phyloP scores from a whole-genome alignment of 352 stramenopile species.

The Blastocystis sp. region DNA sequence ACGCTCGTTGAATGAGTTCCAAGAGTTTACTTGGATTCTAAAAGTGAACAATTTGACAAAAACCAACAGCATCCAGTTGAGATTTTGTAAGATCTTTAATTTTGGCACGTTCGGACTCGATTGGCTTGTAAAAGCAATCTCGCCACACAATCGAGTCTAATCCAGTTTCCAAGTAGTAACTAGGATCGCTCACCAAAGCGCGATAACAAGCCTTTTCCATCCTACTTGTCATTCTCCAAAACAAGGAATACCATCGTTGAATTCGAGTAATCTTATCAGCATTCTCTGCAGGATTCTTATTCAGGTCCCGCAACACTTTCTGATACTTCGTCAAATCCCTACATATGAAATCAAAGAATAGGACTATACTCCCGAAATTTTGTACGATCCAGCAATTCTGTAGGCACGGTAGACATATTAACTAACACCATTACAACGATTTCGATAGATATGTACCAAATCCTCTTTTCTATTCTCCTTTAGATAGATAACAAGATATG shows the following conservation, averaged over 20 bases:
- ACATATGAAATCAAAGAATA: not conserved
- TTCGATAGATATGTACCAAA: not conserved
- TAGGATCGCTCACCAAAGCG: slow-evolving; percentile 19
- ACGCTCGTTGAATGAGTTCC: not conserved
- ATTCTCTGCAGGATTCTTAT: not conserved
- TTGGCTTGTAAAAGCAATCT: slow-evolving; percentile 34
- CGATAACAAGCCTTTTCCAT: slow-evolving; percentile 39
- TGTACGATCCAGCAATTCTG: slow-evolving; percentile 14
- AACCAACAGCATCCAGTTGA: not conserved
- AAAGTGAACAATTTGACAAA: not conserved
- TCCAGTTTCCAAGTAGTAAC: slow-evolving; percentile 45
- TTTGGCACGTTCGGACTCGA: slow-evolving; percentile 30
- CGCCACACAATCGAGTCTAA: slow-evolving; percentile 48
- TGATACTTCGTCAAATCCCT: slow-evolving; percentile 19
- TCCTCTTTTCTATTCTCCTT: not conserved
- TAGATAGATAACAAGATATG: not conserved
- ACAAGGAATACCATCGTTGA: slow-evolving; percentile 9
- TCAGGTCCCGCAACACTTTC: not conserved
- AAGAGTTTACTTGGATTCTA: slow-evolving; percentile 4
- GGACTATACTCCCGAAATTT: slow-evolving; percentile 8
- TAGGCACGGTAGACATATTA: not conserved
- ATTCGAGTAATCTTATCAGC: not conserved
- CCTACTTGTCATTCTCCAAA: not conserved
- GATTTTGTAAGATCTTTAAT: not conserved
- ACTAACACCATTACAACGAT: not conserved